Base-by-base conservation (phyloP, 768 basidiomycete genomes). In the Mycena pura region DNA sequence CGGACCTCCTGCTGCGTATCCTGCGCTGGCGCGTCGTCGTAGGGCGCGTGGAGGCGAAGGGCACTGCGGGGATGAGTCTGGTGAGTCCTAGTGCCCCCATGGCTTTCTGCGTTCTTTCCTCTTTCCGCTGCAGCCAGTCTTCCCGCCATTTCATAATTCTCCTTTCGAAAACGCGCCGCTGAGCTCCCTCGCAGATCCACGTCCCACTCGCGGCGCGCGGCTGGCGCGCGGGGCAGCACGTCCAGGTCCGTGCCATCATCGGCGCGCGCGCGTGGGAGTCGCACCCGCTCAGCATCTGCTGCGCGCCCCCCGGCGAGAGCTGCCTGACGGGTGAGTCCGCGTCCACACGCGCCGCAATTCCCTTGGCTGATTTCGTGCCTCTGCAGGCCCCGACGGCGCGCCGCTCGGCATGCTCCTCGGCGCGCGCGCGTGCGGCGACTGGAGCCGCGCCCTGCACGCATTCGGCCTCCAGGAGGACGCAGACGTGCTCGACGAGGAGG, bases 161-260 rank as follows among this genome's bases (percentile, higher is more conserved):
- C 49, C 9, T 15, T 25, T 22, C 34, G 40, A 36, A 15, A 17
- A 39, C n/a, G 14, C 27, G 2, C n/a, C 38, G n/a, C n/a, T n/a
- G n/a, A n/a, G n/a, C n/a, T n/a, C n/a, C n/a, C n/a, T n/a, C n/a
- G 4, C 72, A 85, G 75, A 75, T 93, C 44, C 82, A 85, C 36
- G 76, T 92, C 24, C 86, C 84, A 11, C 86, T 94, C 3, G 91
- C 85, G 11, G 87, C 85, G 1, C 81, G 90, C 14, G 76, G 78
- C 15, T 81, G 78, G 78, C 65, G 73, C 8, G 77, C 77, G 0
- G 79, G 84, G 6, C 84, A 86, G 56, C 84, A 86, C 54, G 68
- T 85, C 60, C 73, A 74, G 22, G 60, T 85, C 5, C 79, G 83
- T 1, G 74, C 85, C 34, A 78, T 88, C 65, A 78, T 83, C 66